Evolutionary conservation across 352 stramenopile genomes (phyloP), one percentile per base, ranked within the genome.

Genomic region (Globisporangium paroecandrum): DNA sequence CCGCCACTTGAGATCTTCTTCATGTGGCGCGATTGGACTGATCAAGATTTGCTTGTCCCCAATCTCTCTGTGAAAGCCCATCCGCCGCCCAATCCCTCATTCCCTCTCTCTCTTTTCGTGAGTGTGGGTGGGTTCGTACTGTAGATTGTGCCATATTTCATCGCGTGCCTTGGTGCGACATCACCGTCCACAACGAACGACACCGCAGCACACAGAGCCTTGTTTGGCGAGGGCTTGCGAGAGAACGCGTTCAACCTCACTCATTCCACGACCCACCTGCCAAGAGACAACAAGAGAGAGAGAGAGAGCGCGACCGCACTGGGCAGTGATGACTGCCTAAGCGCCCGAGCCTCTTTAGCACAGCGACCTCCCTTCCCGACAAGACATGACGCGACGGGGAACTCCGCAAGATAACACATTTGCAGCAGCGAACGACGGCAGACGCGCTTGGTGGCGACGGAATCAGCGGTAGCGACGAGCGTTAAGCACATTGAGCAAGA

Each of bases 251-350:
- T 38, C 32, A 15, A 58, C 13, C 54, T 25, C 25, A 27, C 53
- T 54, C 22, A 57, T 47, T 65, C 27, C 43, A 38, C 59, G 18
- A 47, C 34, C n/a, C 15, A 29, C 55, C 55, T 36, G 29, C 20
- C 55, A 36, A 57, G 25, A 57, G 24, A 62, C 22, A 64, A 51
- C 61, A 59, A 69, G 58, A 71, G 53, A n/a, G 27, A 32, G 22
- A 25, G 49, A 57, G 43, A 29, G 25, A 8, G 54, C 18, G 58
- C 62, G 62, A 22, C 32, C 15, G 29, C 29, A 61, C 27, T 61
- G 59, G 67, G 51, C 43, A 51, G 41, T 32, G 34, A 79, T 79
- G 73, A 77, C 68, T 66, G 73, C 73, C 71, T 79, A 51, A 77
- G 24, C 68, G 68, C 34, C 43, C 10, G 55, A 51, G 43, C 43